phyloP scores from a whole-genome alignment of 345 rosid genomes.

The Xanthoceras sorbifolium region DNA sequence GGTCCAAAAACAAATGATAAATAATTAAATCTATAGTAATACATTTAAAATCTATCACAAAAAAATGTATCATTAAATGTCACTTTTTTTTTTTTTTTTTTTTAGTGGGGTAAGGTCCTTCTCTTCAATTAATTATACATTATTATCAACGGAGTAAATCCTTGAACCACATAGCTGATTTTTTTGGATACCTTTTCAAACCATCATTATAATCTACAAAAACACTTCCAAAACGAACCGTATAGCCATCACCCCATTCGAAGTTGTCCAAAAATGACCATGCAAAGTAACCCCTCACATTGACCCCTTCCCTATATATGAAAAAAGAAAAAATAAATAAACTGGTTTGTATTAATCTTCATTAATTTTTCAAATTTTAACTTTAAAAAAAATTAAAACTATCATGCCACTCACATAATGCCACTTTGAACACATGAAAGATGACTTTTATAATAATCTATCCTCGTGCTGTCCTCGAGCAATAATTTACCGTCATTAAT shows the following conservation, averaged over 20 bases:
- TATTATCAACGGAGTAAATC: neutral
- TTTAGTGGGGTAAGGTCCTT: no score
- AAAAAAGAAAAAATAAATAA: no score
- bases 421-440: slow-evolving; percentile 28
- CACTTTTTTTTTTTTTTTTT: no score
- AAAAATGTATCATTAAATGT: no score
- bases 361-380: neutral
- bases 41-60: no score
- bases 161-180: neutral
- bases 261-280: slow-evolving; percentile 11
- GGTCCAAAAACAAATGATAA: no score
- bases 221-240: slow-evolving; percentile 10
- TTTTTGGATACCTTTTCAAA: slow-evolving; percentile 10
- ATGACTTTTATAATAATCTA: slow-evolving; percentile 31
- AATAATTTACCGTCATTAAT: slow-evolving; percentile 10
- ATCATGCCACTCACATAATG: slow-evolving; percentile 30
- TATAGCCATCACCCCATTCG: slow-evolving; percentile 2
- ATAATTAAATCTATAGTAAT: no score
- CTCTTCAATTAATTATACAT: no score
- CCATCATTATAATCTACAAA: slow-evolving; percentile 8
- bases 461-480: slow-evolving; percentile 29
- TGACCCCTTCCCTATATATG: neutral
- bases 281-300: slow-evolving; percentile 5
- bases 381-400: no score
- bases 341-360: neutral